These are phyloP conservation scores for Kwoniella shandongensis DNA, from an alignment of 768 basidiomycete species.

Conservation along the genomic window DNA sequence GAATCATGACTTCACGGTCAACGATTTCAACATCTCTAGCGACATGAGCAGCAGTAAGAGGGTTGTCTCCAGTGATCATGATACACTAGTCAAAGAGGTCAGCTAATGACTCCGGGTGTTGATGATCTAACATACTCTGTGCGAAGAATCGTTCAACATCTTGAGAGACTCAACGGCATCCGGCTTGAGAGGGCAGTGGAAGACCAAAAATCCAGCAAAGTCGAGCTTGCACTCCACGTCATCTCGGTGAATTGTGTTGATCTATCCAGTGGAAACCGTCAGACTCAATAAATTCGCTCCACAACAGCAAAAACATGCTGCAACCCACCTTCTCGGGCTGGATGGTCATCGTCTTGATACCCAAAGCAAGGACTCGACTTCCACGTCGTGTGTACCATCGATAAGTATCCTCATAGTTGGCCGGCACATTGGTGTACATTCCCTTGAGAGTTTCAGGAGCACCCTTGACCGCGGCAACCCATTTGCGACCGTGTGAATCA, in stretches of 20 bases:
- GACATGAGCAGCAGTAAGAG: slow-evolving; percentile 92
- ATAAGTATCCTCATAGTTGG: slow-evolving; percentile 86
- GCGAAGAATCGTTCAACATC: slow-evolving; percentile 94
- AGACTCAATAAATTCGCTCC: background rate
- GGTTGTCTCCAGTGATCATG: slow-evolving; percentile 99
- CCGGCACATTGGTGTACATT: slow-evolving; percentile 75
- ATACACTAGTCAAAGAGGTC: slow-evolving; percentile 65
- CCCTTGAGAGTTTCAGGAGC: slow-evolving; percentile 93
- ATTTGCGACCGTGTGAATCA: slow-evolving; percentile 33
- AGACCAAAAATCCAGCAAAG: slow-evolving; percentile 97
- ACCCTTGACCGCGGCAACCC: slow-evolving; percentile 74
- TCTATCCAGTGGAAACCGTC: slow-evolving; percentile 56
- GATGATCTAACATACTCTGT: slow-evolving; percentile 77
- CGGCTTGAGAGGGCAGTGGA: slow-evolving; percentile 94
- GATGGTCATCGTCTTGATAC: slow-evolving; percentile 79
- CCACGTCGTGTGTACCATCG: slow-evolving; percentile 92
- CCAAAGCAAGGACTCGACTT: slow-evolving; percentile 88
- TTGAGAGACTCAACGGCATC: slow-evolving; percentile 88
- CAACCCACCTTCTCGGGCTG: slow-evolving; percentile 67
- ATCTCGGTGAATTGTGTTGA: slow-evolving; percentile 82
- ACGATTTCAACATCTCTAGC: slow-evolving; percentile 96
- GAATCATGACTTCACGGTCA: slow-evolving; percentile 87
- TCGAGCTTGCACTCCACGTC: slow-evolving; percentile 72
- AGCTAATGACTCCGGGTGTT: too few species aligned
- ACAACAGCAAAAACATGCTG: background rate